Percentiles rank a stretch among this genome's conserved stretches.
phyloP scores from a whole-genome alignment of 2,329 filamentous ascomycete species.

The Monilinia fructicola region DNA sequence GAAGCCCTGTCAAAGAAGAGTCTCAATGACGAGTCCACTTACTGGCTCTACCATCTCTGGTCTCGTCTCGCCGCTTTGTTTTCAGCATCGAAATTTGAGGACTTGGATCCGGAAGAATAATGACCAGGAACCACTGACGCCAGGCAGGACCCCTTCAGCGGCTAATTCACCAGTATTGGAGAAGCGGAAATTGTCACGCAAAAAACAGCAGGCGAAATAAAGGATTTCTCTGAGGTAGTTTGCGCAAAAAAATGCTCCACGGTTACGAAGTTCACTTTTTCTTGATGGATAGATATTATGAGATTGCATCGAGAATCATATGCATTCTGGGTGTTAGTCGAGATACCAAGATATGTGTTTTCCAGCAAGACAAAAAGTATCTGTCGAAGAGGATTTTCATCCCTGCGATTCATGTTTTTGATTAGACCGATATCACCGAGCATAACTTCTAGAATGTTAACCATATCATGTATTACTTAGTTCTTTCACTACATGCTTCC shows the following conservation, averaged over 20 bases:
- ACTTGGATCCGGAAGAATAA: background rate
- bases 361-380: no score
- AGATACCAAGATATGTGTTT: no score
- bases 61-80: background rate
- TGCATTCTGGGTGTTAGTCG: no score
- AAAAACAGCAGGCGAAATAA: background rate
- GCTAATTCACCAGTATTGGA: background rate
- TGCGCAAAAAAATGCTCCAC: no score
- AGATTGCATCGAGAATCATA: no score
- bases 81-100: background rate
- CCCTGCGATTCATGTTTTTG: no score
- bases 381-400: no score
- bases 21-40: background rate
- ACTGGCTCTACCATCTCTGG: background rate
- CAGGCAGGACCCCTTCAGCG: background rate
- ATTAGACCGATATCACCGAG: no score
- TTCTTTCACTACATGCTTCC: no score
- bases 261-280: background rate
- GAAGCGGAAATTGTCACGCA: background rate
- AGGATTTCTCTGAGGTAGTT: background rate
- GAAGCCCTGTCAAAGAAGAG: slow-evolving; percentile 5
- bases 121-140: no score
- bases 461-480: no score
- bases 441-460: no score
- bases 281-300: background rate